A percentile compares a stretch with the other conserved stretches of the same genome.
Evolutionary conservation across 2,329 filamentous ascomycete species (phyloP).

Genomic region (Ramularia collo-cygni): DNA sequence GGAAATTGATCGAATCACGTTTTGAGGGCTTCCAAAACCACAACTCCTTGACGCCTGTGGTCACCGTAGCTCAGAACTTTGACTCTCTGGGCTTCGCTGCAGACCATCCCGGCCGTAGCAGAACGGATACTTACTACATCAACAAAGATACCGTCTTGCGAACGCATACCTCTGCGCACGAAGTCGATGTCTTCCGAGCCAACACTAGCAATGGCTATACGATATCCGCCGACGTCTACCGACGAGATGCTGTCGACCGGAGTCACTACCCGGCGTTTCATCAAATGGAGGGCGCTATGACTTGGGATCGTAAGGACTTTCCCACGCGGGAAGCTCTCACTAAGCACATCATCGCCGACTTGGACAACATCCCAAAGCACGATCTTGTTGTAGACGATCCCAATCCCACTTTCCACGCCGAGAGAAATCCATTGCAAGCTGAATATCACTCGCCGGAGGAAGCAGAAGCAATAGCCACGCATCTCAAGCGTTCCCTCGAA

Average conservation of each 20-base stretch:
- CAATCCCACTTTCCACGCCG: slow-evolving; percentile 67
- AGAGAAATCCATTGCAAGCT: slow-evolving; percentile 76
- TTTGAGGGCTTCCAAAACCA: slow-evolving; percentile 75
- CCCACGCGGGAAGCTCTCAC: slow-evolving; percentile 49
- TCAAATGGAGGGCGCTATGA: slow-evolving; percentile 92
- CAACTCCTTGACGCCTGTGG: slow-evolving; percentile 74
- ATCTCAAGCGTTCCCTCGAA: slow-evolving; percentile 85
- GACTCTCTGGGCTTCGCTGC: slow-evolving; percentile 88
- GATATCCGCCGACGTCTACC: slow-evolving; percentile 90
- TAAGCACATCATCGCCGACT: slow-evolving; percentile 60
- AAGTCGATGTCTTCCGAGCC: slow-evolving; percentile 70
- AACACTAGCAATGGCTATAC: slow-evolving; percentile 74
- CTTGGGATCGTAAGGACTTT: slow-evolving; percentile 69
- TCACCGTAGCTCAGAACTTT: slow-evolving; percentile 82
- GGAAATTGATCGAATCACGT: slow-evolving; percentile 82
- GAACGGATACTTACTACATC: slow-evolving; percentile 92
- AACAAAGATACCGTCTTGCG: slow-evolving; percentile 76
- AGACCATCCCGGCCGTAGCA: slow-evolving; percentile 80
- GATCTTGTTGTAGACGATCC: slow-evolving; percentile 73
- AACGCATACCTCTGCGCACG: slow-evolving; percentile 92
- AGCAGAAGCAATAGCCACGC: slow-evolving; percentile 71
- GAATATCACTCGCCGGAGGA: slow-evolving; percentile 66
- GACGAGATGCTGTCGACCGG: slow-evolving; percentile 87
- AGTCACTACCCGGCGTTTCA: slow-evolving; percentile 97
- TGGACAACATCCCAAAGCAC: slow-evolving; percentile 66